Base-by-base conservation (phyloP, 2,329 filamentous ascomycete species). In the Aspergillus tanneri region DNA sequence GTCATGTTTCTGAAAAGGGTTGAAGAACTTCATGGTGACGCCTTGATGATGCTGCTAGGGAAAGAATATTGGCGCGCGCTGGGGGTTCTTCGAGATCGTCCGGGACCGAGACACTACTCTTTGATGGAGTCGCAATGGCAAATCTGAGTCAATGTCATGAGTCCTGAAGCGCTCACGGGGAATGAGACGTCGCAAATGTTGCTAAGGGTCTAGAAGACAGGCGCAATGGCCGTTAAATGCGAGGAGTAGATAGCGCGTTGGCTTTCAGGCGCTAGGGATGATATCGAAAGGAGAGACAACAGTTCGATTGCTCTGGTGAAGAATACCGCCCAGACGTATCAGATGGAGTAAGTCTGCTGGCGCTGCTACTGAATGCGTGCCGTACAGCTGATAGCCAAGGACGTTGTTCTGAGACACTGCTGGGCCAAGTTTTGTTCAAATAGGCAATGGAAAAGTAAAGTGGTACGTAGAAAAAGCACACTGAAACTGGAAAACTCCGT, bases 1-100 rank as follows among this genome's bases (percentile, higher is more conserved):
- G 54, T 79, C 73, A 56, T 76, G 72, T 52, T 69, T 76, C 49
- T 74, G 72, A 66, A 80, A 79, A 1, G 76, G 77, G 54, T 77
- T 69, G 47, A 77, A 66, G 49, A 72, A 62, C 19, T 56, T 50
- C 65, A 69, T 69, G 4, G 27, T 59, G 56, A 19, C 43, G 38
- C 49, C 22, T 39, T 39, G 43, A 32, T 43, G 14, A 18, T 50
- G 54, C 41, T 52, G 55, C 49, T 59, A 43, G 44, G 48, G 39
- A 41, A 52, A 56, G 25, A 37, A 49, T 18, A 22, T 36, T 43
- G 46, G 35, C 19, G 46, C 41, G 38, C 24, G 45, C 40, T 32
- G 43, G 25, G 28, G 32, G 14, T 12, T 41, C 23, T 14, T 38
- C 40, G 24, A 43, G n/a, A 21, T 36, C 19, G 40, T 32, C 36